Percentiles rank a stretch among this genome's conserved stretches.
These are phyloP conservation scores for Penicillium dipodomyicola DNA, from an alignment of 495 filamentous ascomycete species.

Conservation along the genomic window DNA sequence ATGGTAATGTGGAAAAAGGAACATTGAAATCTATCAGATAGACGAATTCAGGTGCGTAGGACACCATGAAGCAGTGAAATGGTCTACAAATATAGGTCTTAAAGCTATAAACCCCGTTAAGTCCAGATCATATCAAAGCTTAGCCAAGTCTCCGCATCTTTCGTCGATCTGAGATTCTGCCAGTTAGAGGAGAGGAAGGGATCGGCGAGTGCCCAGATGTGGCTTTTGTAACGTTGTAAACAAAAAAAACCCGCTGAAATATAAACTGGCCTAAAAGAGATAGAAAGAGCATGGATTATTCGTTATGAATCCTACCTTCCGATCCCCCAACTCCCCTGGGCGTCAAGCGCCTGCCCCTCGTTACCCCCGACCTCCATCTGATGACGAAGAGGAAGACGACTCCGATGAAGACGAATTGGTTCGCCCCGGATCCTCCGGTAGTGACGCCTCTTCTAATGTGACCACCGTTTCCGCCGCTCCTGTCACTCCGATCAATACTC, in stretches of 20 bases:
- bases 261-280: constrained; percentile 1
- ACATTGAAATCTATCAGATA: not conserved
- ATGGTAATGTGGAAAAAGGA: not conserved
- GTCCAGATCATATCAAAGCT: not conserved
- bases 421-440: constrained; percentile 49
- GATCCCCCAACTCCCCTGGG: constrained; percentile 35
- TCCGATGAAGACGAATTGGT: constrained; percentile 40
- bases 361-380: constrained; percentile 22
- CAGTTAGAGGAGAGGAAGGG: constrained; percentile 7
- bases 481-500: constrained; percentile 27
- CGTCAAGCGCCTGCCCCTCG: constrained; percentile 20
- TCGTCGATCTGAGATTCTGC: constrained; percentile 12
- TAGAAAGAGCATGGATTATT: constrained; percentile 16
- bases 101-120: not conserved
- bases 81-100: not conserved
- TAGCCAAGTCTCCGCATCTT: constrained; percentile 4
- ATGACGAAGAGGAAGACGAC: constrained; percentile 28
- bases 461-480: constrained; percentile 43
- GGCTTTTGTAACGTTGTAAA: constrained; percentile 9
- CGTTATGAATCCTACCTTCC: constrained; percentile 27
- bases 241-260: constrained; percentile 5
- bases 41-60: not conserved
- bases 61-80: not conserved
- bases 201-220: constrained; percentile 9
- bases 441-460: constrained; percentile 54